phyloP scores from a whole-genome alignment of 495 filamentous ascomycete species.

The Xylaria longipes region DNA sequence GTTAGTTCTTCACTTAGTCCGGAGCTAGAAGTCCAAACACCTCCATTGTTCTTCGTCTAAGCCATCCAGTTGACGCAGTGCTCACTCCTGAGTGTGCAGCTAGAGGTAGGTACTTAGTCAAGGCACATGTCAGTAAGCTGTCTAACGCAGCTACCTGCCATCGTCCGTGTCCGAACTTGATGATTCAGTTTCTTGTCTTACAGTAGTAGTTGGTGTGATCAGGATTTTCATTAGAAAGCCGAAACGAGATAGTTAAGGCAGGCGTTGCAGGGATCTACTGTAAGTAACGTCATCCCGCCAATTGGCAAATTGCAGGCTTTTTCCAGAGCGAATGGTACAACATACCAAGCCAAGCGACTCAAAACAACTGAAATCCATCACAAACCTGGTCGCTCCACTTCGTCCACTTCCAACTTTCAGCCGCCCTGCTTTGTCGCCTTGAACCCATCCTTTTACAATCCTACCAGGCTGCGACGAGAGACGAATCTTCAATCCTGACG shows the following conservation, averaged over 20 bases:
- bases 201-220: not conserved
- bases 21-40: not conserved
- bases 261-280: not conserved
- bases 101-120: too few species aligned
- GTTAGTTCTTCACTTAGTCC: not conserved
- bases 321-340: not conserved
- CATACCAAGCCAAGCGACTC: conserved; percentile 13
- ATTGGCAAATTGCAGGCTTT: conserved; percentile 15
- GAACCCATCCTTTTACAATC: not conserved
- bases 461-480: not conserved
- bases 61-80: not conserved
- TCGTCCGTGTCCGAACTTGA: not conserved
- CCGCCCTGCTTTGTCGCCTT: not conserved
- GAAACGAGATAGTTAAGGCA: conserved; percentile 5
- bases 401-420: not conserved
- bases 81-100: not conserved
- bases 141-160: not conserved
- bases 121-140: not conserved
- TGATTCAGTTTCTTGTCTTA: not conserved
- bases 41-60: conserved; percentile 2
- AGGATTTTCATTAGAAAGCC: not conserved
- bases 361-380: conserved; percentile 3
- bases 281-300: not conserved
- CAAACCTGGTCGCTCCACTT: conserved; percentile 20
- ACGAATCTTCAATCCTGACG: not conserved